Evolutionary conservation across 768 basidiomycete species (phyloP).

Genomic region (Naganishia vaughanmartiniae): DNA sequence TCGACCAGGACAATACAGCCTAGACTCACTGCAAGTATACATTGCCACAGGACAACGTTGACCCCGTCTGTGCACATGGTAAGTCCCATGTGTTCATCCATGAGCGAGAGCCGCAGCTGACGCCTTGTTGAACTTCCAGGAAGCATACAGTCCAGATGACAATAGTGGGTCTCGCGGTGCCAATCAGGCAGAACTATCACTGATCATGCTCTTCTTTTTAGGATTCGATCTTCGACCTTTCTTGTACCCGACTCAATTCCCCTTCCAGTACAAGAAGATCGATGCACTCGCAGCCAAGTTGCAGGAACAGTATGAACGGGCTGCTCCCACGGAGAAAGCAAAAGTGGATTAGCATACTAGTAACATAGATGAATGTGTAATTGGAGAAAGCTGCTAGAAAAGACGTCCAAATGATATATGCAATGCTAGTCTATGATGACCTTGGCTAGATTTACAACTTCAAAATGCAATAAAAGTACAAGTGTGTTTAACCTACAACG

Average conservation of each 20-base stretch:
- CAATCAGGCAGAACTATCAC: background rate
- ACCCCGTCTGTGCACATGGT: conserved; percentile 47
- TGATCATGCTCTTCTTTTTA: conserved; percentile 45
- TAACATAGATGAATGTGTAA: background rate
- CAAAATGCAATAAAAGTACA: conserved; percentile 12
- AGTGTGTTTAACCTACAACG: conserved; percentile 57
- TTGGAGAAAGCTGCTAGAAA: background rate
- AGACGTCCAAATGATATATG: background rate
- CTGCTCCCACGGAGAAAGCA: conserved; percentile 20
- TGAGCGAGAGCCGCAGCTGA: background rate
- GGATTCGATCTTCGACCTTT: conserved; percentile 96
- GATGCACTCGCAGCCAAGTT: conserved; percentile 75
- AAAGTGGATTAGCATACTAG: conserved; percentile 20
- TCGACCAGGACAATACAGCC: background rate
- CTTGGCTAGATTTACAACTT: conserved; percentile 21
- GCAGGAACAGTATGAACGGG: conserved; percentile 54
- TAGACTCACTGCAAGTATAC: background rate
- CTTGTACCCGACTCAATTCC: conserved; percentile 90
- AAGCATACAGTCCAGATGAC: conserved; percentile 94
- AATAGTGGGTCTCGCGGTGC: conserved; percentile 65
- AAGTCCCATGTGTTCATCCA: conserved; percentile 13
- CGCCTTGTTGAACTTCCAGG: conserved; percentile 56
- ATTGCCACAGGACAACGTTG: conserved; percentile 43
- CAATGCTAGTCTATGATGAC: background rate
- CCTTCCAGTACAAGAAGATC: conserved; percentile 95